Conservation (phyloP, 768 basidiomycete species). For the Thelephora aurantiotincta region DNA sequence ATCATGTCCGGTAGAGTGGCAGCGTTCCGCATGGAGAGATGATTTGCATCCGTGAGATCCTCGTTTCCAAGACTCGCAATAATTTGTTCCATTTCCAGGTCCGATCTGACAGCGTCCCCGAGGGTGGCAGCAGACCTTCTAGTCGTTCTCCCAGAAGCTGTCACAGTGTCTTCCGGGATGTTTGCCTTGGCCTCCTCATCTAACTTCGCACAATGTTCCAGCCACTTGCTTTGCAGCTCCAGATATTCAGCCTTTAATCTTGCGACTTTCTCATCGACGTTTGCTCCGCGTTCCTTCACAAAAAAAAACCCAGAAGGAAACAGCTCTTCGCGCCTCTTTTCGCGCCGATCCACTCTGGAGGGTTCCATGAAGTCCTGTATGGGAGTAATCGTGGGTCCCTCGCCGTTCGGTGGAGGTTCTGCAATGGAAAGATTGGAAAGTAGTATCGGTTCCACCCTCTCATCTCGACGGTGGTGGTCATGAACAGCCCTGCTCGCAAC, state of each 20-base stretch:
- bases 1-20: constrained; percentile 90
- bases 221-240: constrained; percentile 57
- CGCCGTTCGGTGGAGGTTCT: constrained; percentile 15
- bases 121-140: constrained; percentile 56
- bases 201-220: constrained; percentile 51
- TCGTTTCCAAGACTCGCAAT: constrained; percentile 89
- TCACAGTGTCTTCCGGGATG: constrained; percentile 28
- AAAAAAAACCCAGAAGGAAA: constrained; percentile 37
- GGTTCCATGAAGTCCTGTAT: constrained; percentile 33
- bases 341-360: constrained; percentile 19
- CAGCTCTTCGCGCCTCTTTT: constrained; percentile 24
- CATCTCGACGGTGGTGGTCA: constrained; percentile 47
- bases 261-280: constrained; percentile 37
- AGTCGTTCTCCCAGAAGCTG: constrained; percentile 43
- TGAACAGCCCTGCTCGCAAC: constrained; percentile 45
- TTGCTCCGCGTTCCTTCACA: constrained; percentile 37
- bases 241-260: constrained; percentile 54
- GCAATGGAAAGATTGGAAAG: constrained; percentile 39
- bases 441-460: constrained; percentile 50
- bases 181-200: constrained; percentile 41
- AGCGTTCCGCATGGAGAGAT: constrained; percentile 74
- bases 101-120: constrained; percentile 85
- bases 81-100: constrained; percentile 95
- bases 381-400: constrained; percentile 21
- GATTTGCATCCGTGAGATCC: constrained; percentile 83